phyloP scores from a whole-genome alignment of 345 rosid species.

The Melastoma malabathricum region DNA sequence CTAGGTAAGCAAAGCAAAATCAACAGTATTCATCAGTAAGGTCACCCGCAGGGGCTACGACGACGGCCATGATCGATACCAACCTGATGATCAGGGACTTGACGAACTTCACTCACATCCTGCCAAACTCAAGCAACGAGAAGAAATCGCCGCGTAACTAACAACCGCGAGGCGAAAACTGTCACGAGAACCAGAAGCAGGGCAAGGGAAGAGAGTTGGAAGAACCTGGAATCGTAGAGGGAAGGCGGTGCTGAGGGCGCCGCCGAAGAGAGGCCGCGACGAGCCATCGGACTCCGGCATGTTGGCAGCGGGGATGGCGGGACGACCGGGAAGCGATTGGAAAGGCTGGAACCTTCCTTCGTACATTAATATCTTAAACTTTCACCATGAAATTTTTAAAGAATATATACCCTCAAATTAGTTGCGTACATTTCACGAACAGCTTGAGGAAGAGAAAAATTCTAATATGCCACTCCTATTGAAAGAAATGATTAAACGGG shows the following conservation, averaged over 20 bases:
- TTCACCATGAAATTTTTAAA: no score
- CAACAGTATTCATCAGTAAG: background rate
- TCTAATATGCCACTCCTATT: no score
- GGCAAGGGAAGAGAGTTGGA: background rate
- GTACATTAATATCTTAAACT: no score
- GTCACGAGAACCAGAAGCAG: background rate
- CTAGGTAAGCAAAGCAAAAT: constrained; percentile 4
- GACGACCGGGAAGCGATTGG: background rate
- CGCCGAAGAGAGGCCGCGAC: constrained; percentile 48
- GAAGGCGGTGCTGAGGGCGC: constrained; percentile 35
- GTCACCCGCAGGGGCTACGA: background rate
- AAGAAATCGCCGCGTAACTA: background rate
- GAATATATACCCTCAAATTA: no score
- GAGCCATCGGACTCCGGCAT: constrained; percentile 28
- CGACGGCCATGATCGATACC: background rate
- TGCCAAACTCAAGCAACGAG: constrained; percentile 6
- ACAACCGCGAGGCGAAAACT: background rate
- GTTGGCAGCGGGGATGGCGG: background rate
- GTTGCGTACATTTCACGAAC: no score
- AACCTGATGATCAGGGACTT: constrained; percentile 79
- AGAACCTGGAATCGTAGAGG: constrained; percentile 51
- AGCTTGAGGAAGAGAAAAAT: no score
- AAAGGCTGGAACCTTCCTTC: no score
- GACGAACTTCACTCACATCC: constrained; percentile 65
- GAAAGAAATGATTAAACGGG: no score